Conservation (phyloP, 192 early-diverging fungal genomes). For the Umbelopsis vinacea region DNA sequence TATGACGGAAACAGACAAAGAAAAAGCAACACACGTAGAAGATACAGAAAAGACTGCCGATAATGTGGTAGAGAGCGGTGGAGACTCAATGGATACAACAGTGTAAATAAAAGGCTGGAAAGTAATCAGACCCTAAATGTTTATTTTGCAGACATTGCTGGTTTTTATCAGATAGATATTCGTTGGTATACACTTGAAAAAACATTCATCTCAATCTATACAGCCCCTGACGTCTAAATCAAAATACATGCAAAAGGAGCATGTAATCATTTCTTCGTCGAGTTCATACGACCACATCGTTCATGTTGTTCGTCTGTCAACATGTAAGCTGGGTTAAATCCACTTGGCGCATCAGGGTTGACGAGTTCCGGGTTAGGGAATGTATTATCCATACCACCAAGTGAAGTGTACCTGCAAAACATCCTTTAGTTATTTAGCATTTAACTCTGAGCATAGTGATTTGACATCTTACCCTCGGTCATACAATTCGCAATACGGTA, state of each 20-base stretch:
- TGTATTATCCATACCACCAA: slow-evolving; percentile 86
- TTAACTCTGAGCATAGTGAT: neutral
- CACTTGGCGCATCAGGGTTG: slow-evolving; percentile 36
- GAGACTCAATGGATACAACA: slow-evolving; percentile 14
- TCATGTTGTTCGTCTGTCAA: slow-evolving; percentile 64
- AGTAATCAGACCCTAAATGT: neutral
- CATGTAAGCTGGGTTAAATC: slow-evolving; percentile 69
- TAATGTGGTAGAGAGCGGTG: neutral
- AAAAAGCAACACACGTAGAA: neutral
- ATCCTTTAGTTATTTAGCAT: neutral
- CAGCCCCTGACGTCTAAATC: neutral
- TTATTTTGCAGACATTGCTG: neutral
- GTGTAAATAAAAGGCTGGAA: slow-evolving; percentile 14
- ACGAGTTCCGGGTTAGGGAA: slow-evolving; percentile 80
- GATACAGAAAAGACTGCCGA: neutral
- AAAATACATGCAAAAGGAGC: neutral
- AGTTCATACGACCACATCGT: slow-evolving; percentile 12
- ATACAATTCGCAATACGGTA: slow-evolving; percentile 90
- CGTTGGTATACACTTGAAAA: slow-evolving; percentile 9
- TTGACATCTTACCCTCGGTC: slow-evolving; percentile 70
- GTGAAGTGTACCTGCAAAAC: slow-evolving; percentile 81
- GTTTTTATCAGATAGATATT: neutral
- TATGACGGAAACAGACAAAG: slow-evolving; percentile 6
- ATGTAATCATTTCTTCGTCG: neutral
- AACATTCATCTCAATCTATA: neutral